phyloP scores from a whole-genome alignment of 768 basidiomycete species.

The Lentinula guzmanii region DNA sequence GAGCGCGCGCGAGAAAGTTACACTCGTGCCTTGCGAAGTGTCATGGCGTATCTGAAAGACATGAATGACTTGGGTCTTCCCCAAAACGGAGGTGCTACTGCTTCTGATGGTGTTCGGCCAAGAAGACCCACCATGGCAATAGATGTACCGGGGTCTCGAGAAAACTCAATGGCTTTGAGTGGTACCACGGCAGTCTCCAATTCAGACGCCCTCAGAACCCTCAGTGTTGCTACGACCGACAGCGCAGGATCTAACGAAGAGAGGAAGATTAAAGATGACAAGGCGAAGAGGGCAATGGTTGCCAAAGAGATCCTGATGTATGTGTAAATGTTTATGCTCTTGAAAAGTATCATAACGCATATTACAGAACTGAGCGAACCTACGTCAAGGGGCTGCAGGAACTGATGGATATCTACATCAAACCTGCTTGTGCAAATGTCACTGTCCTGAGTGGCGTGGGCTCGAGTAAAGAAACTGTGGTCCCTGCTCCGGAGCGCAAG shows the following conservation, averaged over 20 bases:
- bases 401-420: slow-evolving; percentile 92
- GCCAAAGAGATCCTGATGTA: slow-evolving; percentile 90
- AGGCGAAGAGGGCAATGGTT: slow-evolving; percentile 74
- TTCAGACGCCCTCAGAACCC: slow-evolving; percentile 50
- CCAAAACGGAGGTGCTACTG: slow-evolving; percentile 52
- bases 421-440: slow-evolving; percentile 67
- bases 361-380: slow-evolving; percentile 82
- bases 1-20: slow-evolving; percentile 67
- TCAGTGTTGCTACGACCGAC: slow-evolving; percentile 72
- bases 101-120: slow-evolving; percentile 50
- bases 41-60: slow-evolving; percentile 95
- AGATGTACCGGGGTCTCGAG: slow-evolving; percentile 28
- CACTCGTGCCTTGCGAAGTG: slow-evolving; percentile 76
- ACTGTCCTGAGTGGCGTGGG: slow-evolving; percentile 66
- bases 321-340: slow-evolving; percentile 23
- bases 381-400: slow-evolving; percentile 94
- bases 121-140: slow-evolving; percentile 69
- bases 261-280: slow-evolving; percentile 90
- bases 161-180: slow-evolving; percentile 49
- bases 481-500: slow-evolving; percentile 82
- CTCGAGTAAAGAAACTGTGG: slow-evolving; percentile 74
- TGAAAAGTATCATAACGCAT: slow-evolving; percentile 12
- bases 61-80: slow-evolving; percentile 85
- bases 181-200: slow-evolving; percentile 33
- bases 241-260: slow-evolving; percentile 72